Evolutionary conservation across 495 filamentous ascomycete species (phyloP).

Genomic region (Penicillium coprophilum): DNA sequence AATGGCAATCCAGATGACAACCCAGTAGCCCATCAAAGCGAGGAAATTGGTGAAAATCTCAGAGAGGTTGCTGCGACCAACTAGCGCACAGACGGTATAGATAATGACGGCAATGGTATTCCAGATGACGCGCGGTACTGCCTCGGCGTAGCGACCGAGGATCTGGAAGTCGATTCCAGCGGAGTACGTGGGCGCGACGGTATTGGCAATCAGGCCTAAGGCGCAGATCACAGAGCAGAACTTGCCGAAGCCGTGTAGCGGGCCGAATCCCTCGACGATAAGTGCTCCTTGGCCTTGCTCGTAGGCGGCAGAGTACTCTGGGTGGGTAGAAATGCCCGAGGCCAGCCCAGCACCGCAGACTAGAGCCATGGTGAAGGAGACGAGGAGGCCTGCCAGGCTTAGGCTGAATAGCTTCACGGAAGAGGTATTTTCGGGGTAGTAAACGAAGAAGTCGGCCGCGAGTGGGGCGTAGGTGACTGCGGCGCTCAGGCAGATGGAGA

Average conservation of each 20-base stretch:
- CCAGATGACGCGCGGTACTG: constrained; percentile 63
- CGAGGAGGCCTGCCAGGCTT: constrained; percentile 47
- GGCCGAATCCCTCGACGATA: constrained; percentile 62
- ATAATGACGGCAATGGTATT: constrained; percentile 59
- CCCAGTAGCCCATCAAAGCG: constrained; percentile 74
- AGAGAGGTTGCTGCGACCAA: constrained; percentile 58
- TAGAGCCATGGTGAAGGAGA: constrained; percentile 61
- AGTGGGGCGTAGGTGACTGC: constrained; percentile 62
- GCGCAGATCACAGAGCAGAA: constrained; percentile 72
- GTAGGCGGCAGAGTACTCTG: constrained; percentile 58
- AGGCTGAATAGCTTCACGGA: constrained; percentile 35
- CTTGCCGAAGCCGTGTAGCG: constrained; percentile 66
- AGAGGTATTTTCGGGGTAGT: constrained; percentile 58
- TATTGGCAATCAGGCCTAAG: constrained; percentile 70
- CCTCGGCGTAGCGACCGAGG: constrained; percentile 55
- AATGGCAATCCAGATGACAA: constrained; percentile 64
- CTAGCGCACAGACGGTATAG: constrained; percentile 63
- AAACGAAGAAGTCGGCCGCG: constrained; percentile 66
- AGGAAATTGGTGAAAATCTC: constrained; percentile 72
- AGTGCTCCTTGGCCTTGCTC: constrained; percentile 49
- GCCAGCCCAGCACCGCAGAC: constrained; percentile 68
- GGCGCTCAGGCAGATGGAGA: constrained; percentile 63
- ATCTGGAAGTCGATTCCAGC: constrained; percentile 68
- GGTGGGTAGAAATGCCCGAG: constrained; percentile 55
- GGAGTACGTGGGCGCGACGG: constrained; percentile 67